Evolutionary conservation across 768 basidiomycete species (phyloP).

Genomic region (Suillus subluteus): DNA sequence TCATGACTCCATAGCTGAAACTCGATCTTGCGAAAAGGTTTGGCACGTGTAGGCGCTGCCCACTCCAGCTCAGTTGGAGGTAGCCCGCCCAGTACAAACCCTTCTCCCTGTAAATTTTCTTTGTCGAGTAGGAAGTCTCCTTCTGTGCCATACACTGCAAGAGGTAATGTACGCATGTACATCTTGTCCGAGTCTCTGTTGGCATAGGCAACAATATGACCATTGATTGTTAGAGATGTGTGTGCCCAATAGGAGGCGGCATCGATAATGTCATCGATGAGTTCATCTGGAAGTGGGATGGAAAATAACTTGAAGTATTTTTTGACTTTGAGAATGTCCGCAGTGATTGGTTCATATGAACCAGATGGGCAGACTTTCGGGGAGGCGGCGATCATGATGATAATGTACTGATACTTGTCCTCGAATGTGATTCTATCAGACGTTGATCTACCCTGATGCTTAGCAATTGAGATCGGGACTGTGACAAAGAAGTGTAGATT

Average conservation of each 20-base stretch:
- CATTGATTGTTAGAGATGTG: background rate
- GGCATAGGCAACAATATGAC: background rate
- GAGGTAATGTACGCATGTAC: constrained; percentile 16
- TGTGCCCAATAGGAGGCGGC: constrained; percentile 36
- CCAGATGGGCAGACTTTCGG: background rate
- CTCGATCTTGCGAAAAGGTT: constrained; percentile 8
- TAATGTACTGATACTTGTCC: background rate
- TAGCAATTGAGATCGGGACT: background rate
- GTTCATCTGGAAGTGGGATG: background rate
- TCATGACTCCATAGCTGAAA: constrained; percentile 16
- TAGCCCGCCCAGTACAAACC: background rate
- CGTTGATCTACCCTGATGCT: background rate
- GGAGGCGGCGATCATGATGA: background rate
- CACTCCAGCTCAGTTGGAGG: background rate
- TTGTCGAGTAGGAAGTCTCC: constrained; percentile 4
- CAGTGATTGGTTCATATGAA: constrained; percentile 7
- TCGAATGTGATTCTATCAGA: background rate
- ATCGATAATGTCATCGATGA: constrained; percentile 15
- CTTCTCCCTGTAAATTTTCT: background rate
- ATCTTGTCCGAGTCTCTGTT: background rate
- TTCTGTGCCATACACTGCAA: constrained; percentile 7
- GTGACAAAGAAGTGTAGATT: background rate
- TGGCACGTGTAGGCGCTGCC: background rate
- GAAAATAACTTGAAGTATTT: constrained; percentile 4
- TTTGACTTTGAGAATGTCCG: constrained; percentile 11